Evolutionary conservation across 2,329 filamentous ascomycete species (phyloP).

Genomic region (Talaromyces marneffei): DNA sequence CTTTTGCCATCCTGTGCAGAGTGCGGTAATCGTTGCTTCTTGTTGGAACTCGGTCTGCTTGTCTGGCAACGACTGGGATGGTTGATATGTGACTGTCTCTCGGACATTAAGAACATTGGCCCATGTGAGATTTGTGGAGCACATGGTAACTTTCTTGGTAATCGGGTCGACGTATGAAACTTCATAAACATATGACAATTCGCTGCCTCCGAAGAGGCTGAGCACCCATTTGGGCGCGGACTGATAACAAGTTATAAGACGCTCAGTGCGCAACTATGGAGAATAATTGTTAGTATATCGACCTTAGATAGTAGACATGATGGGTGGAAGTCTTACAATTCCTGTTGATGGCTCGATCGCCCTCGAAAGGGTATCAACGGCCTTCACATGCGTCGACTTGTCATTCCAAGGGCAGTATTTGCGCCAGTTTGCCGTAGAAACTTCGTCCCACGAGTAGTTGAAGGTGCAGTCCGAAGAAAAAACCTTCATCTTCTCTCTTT

Average conservation of each 20-base stretch:
- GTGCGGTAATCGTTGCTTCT: constrained; percentile 83
- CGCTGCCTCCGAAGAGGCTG: constrained; percentile 69
- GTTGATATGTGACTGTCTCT: constrained; percentile 85
- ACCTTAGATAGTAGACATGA: background rate
- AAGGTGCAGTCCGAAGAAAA: constrained; percentile 87
- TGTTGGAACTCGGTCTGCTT: constrained; percentile 76
- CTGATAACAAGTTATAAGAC: constrained; percentile 51
- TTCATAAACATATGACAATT: constrained; percentile 87
- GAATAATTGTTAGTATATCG: background rate
- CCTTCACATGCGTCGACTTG: constrained; percentile 92
- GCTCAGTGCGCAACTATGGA: constrained; percentile 62
- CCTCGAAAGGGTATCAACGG: constrained; percentile 86
- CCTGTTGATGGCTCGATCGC: constrained; percentile 57
- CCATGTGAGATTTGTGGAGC: constrained; percentile 90
- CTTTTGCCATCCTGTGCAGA: constrained; percentile 95
- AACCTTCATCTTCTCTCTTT: constrained; percentile 67
- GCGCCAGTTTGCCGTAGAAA: constrained; percentile 94
- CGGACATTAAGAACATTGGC: constrained; percentile 84
- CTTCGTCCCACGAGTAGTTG: constrained; percentile 98
- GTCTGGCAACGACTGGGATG: constrained; percentile 45
- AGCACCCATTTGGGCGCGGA: constrained; percentile 55
- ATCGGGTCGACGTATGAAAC: constrained; percentile 86
- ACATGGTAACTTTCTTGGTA: constrained; percentile 88
- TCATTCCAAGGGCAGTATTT: constrained; percentile 99
- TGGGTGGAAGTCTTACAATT: constrained; percentile 50